A percentile compares a stretch with the other conserved stretches of the same genome.
Conservation (phyloP, 371 early-diverging fungal species). For the Haplosporangium sp. region DNA sequence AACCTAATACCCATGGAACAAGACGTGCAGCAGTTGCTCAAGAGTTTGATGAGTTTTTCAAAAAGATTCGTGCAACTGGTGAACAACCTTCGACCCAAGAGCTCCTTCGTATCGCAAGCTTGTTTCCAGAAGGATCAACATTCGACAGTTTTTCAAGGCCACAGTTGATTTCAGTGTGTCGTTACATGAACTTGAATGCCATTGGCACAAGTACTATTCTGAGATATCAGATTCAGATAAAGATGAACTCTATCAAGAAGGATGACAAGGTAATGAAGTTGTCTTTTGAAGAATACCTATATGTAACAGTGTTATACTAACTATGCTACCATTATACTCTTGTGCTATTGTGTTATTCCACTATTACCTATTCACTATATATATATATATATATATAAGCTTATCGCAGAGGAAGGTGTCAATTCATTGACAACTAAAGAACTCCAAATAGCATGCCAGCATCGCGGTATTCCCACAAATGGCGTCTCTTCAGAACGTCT, state of each 20-base stretch:
- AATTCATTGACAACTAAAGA: conserved; percentile 87
- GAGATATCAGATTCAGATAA: conserved; percentile 87
- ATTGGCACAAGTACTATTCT: conserved; percentile 96
- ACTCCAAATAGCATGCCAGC: conserved; percentile 87
- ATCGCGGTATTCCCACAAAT: conserved; percentile 91
- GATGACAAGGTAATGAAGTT: conserved; percentile 80
- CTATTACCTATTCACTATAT: neutral
- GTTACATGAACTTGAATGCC: conserved; percentile 93
- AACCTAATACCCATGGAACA: conserved; percentile 74
- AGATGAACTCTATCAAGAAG: conserved; percentile 85
- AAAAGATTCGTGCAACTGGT: conserved; percentile 88
- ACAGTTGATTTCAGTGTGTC: conserved; percentile 93
- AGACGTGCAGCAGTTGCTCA: conserved; percentile 70
- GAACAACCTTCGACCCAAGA: conserved; percentile 87
- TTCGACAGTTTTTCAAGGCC: conserved; percentile 94
- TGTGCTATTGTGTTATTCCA: no score
- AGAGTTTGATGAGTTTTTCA: conserved; percentile 86
- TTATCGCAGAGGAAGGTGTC: conserved; percentile 89
- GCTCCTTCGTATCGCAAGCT: conserved; percentile 83
- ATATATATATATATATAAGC: conserved; percentile 45
- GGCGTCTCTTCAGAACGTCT: conserved; percentile 90
- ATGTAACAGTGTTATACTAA: neutral
- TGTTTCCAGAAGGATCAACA: conserved; percentile 93
- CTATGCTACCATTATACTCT: neutral
- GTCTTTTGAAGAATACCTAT: no score